Evolutionary conservation across 495 filamentous ascomycete species (phyloP).

Genomic region (Daldinia vernicosa): DNA sequence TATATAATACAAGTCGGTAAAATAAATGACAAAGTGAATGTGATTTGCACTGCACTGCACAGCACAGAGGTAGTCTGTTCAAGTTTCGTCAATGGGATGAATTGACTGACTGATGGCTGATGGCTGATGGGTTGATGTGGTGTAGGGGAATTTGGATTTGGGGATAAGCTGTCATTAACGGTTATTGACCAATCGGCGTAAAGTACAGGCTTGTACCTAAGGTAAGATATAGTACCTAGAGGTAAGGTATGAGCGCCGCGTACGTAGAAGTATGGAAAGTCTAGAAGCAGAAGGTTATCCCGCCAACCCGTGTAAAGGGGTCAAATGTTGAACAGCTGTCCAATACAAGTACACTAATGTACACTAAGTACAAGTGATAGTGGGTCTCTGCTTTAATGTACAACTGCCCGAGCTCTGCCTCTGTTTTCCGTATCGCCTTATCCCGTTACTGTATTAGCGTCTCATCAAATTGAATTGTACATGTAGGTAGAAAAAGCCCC

Average conservation of each 20-base stretch:
- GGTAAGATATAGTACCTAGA: no score
- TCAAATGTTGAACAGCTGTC: slow-evolving; percentile 26
- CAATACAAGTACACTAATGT: slow-evolving; percentile 17
- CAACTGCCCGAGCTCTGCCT: slow-evolving; percentile 7
- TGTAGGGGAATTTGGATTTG: slow-evolving; percentile 28
- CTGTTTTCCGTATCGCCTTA: slow-evolving; percentile 8
- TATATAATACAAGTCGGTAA: slow-evolving; percentile 16
- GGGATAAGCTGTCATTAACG: slow-evolving; percentile 44
- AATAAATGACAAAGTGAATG: slow-evolving; percentile 31
- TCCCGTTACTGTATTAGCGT: slow-evolving; percentile 36
- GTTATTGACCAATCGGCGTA: slow-evolving; percentile 32
- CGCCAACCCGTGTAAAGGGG: slow-evolving; percentile 16
- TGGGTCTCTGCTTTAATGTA: not conserved
- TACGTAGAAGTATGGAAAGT: not conserved
- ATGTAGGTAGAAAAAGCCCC: slow-evolving; percentile 8
- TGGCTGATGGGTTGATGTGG: slow-evolving; percentile 10
- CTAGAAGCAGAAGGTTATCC: slow-evolving; percentile 38
- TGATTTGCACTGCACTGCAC: slow-evolving; percentile 1
- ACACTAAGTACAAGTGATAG: not conserved
- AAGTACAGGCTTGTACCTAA: slow-evolving; percentile 10
- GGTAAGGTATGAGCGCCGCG: not conserved
- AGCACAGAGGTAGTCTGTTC: not conserved
- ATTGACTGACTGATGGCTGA: no score
- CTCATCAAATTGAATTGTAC: slow-evolving; percentile 30
- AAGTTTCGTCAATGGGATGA: slow-evolving; percentile 7